Conservation (phyloP, 2,329 filamentous ascomycete species). For the Pyricularia sp. region DNA sequence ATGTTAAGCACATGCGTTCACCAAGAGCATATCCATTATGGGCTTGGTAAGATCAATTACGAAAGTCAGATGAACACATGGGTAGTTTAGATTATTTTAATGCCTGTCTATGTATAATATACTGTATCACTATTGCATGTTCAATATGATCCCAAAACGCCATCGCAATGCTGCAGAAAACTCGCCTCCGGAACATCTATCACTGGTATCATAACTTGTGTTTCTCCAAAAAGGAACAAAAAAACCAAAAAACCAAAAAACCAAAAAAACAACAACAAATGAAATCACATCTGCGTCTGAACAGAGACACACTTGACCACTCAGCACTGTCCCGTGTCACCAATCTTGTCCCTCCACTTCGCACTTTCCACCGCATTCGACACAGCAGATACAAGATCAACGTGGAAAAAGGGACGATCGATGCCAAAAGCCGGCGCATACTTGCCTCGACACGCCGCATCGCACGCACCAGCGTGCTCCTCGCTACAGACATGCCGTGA, state of each 20-base stretch:
- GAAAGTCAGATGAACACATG: too few relatives aligned
- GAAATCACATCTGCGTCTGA: not conserved
- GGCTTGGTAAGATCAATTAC: too few relatives aligned
- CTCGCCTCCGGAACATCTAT: not conserved
- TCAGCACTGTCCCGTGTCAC: not conserved
- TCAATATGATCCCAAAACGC: not conserved
- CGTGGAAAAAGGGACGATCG: constrained; percentile 6
- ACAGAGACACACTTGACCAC: not conserved
- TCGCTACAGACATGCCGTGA: not conserved
- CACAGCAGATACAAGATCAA: constrained; percentile 4
- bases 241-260: not conserved
- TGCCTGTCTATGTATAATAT: too few relatives aligned
- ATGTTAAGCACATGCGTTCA: too few relatives aligned
- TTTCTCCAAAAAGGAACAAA: not conserved
- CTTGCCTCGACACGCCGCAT: not conserved
- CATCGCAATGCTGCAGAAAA: not conserved
- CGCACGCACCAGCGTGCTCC: not conserved
- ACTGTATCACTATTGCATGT: not conserved
- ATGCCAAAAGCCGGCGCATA: not conserved
- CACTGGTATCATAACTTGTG: not conserved
- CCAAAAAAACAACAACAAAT: not conserved
- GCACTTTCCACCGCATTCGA: constrained; percentile 2
- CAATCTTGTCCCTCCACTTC: not conserved
- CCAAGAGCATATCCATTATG: too few relatives aligned
- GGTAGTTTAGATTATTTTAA: too few relatives aligned